Conservation (phyloP, 306 rosid genomes). For the Quercus aquifolioides region DNA sequence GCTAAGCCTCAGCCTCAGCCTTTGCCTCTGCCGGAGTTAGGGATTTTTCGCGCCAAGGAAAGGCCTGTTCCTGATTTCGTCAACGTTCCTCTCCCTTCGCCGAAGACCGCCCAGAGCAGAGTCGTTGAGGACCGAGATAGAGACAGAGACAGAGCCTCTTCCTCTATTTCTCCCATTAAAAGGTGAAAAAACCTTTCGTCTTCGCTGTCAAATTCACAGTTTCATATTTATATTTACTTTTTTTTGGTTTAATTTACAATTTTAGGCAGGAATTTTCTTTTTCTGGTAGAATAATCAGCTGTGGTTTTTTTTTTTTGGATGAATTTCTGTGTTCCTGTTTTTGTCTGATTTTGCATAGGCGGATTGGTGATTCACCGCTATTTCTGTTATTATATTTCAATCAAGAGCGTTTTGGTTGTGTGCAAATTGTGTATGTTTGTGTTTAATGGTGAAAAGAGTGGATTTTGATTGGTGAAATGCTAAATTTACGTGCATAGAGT, state of each 20-base stretch:
- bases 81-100: slow-evolving; percentile 57
- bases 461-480: background rate
- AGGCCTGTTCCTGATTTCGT: slow-evolving; percentile 19
- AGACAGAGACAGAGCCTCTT: slow-evolving; percentile 1
- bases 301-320: background rate
- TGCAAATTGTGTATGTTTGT: background rate
- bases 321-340: background rate
- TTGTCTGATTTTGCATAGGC: background rate
- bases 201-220: background rate
- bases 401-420: background rate
- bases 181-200: slow-evolving; percentile 33
- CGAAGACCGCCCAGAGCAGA: slow-evolving; percentile 29
- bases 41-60: slow-evolving; percentile 23
- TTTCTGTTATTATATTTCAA: background rate
- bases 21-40: slow-evolving; percentile 69
- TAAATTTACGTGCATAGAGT: background rate
- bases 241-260: background rate
- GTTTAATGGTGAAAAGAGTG: background rate
- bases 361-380: background rate
- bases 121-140: slow-evolving; percentile 41
- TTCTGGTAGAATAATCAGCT: background rate
- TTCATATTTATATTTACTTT: background rate
- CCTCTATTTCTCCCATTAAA: slow-evolving; percentile 29
- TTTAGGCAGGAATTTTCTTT: no score
- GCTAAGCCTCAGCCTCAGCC: slow-evolving; percentile 48